Evolutionary conservation across 176 grass and related monocot genomes (phyloP), one percentile per base, ranked within the genome.

Genomic region (Carex cristatella): DNA sequence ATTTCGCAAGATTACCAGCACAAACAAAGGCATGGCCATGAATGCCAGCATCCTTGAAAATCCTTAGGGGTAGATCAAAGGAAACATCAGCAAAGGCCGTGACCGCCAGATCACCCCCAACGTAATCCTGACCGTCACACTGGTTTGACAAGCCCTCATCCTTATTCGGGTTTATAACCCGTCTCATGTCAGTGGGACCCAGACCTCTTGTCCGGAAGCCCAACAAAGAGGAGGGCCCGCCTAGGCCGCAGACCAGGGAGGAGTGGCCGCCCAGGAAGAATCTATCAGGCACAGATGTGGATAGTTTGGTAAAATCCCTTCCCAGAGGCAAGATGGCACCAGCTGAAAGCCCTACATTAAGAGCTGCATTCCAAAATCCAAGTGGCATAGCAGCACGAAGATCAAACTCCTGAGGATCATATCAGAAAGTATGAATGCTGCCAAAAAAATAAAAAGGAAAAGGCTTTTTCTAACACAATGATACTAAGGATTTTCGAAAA

Each of bases 31-130:
- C 80, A 90, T 98, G 93, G 15, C 91, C 89, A 84, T 98, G 91
- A 83, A 98, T 91, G 75, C 91, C 95, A 19, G 92, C 61, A 2
- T 93, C 91, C 91, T 83, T 94, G 62, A 94, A 92, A 0, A 87
- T 38, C 74, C 86, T 94, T 69, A 94, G 58, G 54, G 95, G 95
- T 65, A 94, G 83, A 93, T 98, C 95, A 87, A 94, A 98, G 33
- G 93, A 93, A 5, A 98, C 69, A 87, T 98, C 93, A 16, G 91
- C 91, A 79, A 95, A 98, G 23, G 91, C 89, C 33, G 88, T 94
- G 69, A 95, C 65, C 14, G 91, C 91, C 66, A 95, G 68, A 81
- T 94, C 87, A 85, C 93, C 86, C 60, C 88, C 93, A 28, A 49
- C 15, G 3, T 69, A 82, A 92, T 92, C 88, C 61, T 82, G 51